A percentile compares a stretch with the other conserved stretches of the same genome.
Conservation (phyloP, 2,329 filamentous ascomycete species). For the Phialophora chinensis region DNA sequence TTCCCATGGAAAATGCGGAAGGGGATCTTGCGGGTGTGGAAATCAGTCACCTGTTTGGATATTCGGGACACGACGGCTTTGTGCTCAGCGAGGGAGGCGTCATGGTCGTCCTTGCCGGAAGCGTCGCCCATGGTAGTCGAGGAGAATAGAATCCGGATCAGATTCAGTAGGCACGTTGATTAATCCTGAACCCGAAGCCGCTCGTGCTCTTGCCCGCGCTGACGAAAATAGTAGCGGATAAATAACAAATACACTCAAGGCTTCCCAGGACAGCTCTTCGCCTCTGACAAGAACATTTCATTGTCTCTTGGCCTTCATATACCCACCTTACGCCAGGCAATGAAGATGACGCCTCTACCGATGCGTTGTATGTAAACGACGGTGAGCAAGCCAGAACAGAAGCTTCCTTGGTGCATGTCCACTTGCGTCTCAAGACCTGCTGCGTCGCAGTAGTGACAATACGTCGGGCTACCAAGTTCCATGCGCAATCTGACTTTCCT, state of each 20-base stretch:
- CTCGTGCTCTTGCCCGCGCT: background rate
- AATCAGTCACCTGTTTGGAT: constrained; percentile 32
- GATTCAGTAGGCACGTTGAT: background rate
- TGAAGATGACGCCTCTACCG: background rate
- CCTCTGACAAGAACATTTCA: background rate
- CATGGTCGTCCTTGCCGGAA: background rate
- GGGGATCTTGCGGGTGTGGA: constrained; percentile 43
- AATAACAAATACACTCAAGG: background rate
- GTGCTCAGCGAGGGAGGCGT: constrained; percentile 17
- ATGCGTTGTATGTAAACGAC: background rate
- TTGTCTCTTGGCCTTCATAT: background rate
- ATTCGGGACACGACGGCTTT: constrained; percentile 13
- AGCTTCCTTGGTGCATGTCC: background rate
- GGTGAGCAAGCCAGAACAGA: background rate
- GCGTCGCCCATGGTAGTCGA: constrained; percentile 2
- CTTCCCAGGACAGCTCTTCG: background rate
- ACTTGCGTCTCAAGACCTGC: background rate
- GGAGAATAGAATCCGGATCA: background rate
- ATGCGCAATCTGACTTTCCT: background rate
- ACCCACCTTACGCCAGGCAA: background rate
- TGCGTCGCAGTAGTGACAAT: background rate
- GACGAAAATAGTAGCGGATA: background rate
- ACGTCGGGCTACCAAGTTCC: no score
- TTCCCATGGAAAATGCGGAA: constrained; percentile 65
- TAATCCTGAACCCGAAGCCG: background rate